These are phyloP conservation scores for Marchantia polymorpha DNA, from an alignment of 225 moss, liverwort and hornwort species.

Conservation along the genomic window DNA sequence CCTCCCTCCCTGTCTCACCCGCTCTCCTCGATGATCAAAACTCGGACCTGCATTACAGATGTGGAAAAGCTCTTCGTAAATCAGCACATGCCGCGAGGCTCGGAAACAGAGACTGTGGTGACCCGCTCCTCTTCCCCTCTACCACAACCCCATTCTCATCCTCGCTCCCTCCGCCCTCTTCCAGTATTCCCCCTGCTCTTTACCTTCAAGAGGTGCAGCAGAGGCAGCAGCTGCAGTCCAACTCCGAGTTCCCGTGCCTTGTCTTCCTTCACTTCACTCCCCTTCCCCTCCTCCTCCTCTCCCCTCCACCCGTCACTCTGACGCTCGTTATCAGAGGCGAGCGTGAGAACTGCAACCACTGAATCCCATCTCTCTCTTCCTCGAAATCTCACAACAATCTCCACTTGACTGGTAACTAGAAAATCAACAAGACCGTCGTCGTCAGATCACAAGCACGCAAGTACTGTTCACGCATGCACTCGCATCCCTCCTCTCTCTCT, in stretches of 20 bases:
- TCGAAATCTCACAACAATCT: neutral
- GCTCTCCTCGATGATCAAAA: neutral
- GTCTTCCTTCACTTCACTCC: neutral
- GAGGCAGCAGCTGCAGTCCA: neutral
- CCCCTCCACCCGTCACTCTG: neutral
- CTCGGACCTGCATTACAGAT: neutral
- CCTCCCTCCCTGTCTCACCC: neutral
- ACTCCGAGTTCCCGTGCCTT: neutral
- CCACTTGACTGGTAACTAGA: neutral
- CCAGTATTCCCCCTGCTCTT: neutral
- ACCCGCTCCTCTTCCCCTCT: neutral
- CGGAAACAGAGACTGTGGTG: neutral
- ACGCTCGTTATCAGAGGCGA: neutral
- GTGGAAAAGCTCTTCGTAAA: neutral
- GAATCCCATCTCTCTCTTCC: constrained; percentile 9
- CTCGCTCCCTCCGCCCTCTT: neutral
- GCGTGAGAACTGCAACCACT: neutral
- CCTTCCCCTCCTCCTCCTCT: neutral
- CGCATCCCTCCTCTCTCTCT: neutral
- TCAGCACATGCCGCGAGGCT: constrained; percentile 17
- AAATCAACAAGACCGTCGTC: neutral
- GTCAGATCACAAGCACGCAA: neutral
- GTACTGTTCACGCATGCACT: neutral
- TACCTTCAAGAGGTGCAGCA: neutral
- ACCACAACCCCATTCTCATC: neutral